A percentile compares a stretch with the other conserved stretches of the same genome.
phyloP scores from a whole-genome alignment of 306 rosid genomes.

The Vigna angularis region DNA sequence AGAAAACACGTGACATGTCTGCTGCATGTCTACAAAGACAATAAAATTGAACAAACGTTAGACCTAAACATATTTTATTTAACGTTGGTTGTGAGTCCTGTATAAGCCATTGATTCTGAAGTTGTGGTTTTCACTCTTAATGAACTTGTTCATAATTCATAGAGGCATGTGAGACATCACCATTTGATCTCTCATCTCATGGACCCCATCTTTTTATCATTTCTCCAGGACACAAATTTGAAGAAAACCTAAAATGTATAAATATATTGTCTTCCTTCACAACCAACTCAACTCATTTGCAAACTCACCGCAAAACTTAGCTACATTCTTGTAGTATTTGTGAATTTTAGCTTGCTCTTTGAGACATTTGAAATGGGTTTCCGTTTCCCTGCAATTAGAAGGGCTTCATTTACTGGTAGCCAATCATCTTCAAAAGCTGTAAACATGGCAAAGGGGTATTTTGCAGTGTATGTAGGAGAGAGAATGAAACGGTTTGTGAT shows the following conservation, averaged over 20 bases:
- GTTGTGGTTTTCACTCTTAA: neutral
- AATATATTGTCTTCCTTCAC: neutral
- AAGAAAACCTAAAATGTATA: slow-evolving; percentile 18
- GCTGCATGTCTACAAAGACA: neutral
- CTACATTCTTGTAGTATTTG: neutral
- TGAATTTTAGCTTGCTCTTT: slow-evolving; percentile 5
- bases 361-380: slow-evolving; percentile 39
- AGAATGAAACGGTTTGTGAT: slow-evolving; percentile 40
- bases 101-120: neutral
- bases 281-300: slow-evolving; percentile 15
- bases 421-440: slow-evolving; percentile 24
- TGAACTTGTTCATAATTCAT: neutral
- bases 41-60: slow-evolving; percentile 6
- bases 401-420: slow-evolving; percentile 8
- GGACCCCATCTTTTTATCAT: neutral
- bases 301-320: neutral
- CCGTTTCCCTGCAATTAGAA: slow-evolving; percentile 34
- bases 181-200: slow-evolving; percentile 42
- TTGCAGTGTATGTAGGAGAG: slow-evolving; percentile 56
- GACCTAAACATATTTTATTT: slow-evolving; percentile 11
- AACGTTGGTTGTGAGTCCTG: neutral
- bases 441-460: slow-evolving; percentile 35
- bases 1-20: slow-evolving; percentile 22
- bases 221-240: slow-evolving; percentile 1
- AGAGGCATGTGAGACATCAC: slow-evolving; percentile 33